These are phyloP conservation scores for Candida yuanshanica DNA, from an alignment of 805 yeast genomes.

Conservation along the genomic window DNA sequence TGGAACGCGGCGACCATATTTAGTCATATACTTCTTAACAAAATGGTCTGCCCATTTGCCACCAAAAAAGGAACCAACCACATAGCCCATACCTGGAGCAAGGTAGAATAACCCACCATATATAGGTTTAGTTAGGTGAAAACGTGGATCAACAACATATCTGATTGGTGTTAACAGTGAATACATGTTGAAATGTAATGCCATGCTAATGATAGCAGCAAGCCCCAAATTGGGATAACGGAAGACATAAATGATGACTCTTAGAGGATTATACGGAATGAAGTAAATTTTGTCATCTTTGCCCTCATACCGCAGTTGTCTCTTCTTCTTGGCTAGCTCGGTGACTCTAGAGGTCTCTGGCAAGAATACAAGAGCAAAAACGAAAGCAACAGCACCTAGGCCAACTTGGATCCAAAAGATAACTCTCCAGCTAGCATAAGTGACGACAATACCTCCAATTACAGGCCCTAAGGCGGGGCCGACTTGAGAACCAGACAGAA, in stretches of 20 bases:
- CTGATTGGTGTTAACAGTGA: slow-evolving; percentile 49
- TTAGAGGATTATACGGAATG: slow-evolving; percentile 36
- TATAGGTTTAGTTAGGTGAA: slow-evolving; percentile 41
- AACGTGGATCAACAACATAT: slow-evolving; percentile 50
- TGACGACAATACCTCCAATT: slow-evolving; percentile 48
- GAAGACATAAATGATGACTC: slow-evolving; percentile 35
- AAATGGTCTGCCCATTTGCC: slow-evolving; percentile 47
- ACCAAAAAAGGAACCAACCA: slow-evolving; percentile 45
- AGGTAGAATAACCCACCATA: slow-evolving; percentile 48
- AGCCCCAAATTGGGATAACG: slow-evolving; percentile 33
- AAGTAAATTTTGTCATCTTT: not conserved
- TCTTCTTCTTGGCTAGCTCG: slow-evolving; percentile 24
- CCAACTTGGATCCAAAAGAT: slow-evolving; percentile 46
- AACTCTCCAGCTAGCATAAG: slow-evolving; percentile 48
- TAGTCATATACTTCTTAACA: slow-evolving; percentile 38
- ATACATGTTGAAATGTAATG: slow-evolving; percentile 46
- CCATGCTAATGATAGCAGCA: slow-evolving; percentile 23
- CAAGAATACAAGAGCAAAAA: slow-evolving; percentile 33
- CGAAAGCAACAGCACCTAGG: slow-evolving; percentile 31
- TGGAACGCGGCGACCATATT: slow-evolving; percentile 36
- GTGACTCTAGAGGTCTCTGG: slow-evolving; percentile 40
- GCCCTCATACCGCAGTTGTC: slow-evolving; percentile 4
- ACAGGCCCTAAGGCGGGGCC: slow-evolving; percentile 52
- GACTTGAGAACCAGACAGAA: slow-evolving; percentile 43
- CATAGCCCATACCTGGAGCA: slow-evolving; percentile 52